Evolutionary conservation across 2,329 filamentous ascomycete species (phyloP), one percentile per base, ranked within the genome.

Genomic region (Helminthosporium solani): DNA sequence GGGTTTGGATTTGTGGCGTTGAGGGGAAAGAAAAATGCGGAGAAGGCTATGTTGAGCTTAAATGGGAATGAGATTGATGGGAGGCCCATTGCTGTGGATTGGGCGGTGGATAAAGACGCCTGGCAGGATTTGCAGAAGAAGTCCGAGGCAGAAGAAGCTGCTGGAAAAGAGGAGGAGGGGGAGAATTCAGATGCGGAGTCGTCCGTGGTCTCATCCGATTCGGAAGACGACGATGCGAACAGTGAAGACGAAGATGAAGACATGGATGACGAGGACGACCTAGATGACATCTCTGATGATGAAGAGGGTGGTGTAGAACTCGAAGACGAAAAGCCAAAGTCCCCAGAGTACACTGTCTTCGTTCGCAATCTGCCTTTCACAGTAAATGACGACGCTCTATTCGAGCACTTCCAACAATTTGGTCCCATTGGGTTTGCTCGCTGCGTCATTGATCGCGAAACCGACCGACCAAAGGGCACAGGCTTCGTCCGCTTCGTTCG

Each of bases 1-100:
- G 94, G 94, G 0, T 99, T 97, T 63, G 94, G 91, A 4, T 96
- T 99, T 63, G 85, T 99, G 49, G 87, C 92, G 9, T 79, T 99
- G 70, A 81, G 91, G 49, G 90, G 91, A 33, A 85, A 80, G 63
- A 92, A 90, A 72, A 96, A 97, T 70, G 92, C 94, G 0, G 88
- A 97, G 70, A 90, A 85, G 67, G 94, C 94, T 2, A 78, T 99
- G 46, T 83, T 86, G 48, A 83, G 79, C 18, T 77, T 97, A 57
- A 99, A 97, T 70, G 94, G 92, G 47, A 96, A 89, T 67, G 83
- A 87, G 50, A 79, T 99, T 16, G 91, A 96, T 67, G 94, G 91
- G 2, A 82, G 94, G 60, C 87, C 85, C 7, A 72, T 99, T 50
- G 94, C 92, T 21, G 94, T 99, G 6, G 94, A 99, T 73, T 99